phyloP scores from a whole-genome alignment of 148 eudicot genomes.

The Rhododendron griersonianum region DNA sequence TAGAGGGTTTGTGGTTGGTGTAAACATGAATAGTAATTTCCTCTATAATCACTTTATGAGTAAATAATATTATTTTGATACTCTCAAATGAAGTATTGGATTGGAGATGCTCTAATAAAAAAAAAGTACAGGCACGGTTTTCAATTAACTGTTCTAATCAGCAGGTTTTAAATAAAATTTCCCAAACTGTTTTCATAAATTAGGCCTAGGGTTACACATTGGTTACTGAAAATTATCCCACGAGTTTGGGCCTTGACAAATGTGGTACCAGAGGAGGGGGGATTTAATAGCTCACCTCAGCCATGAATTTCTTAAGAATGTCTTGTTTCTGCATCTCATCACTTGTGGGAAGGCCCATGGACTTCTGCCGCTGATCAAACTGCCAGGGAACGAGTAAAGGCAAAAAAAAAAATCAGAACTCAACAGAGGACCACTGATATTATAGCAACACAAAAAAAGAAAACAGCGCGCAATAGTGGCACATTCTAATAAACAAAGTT shows the following conservation, averaged over 20 bases:
- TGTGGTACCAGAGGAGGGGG: background rate
- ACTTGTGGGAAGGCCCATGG: slow-evolving; percentile 83
- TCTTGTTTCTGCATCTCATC: slow-evolving; percentile 86
- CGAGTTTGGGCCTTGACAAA: background rate
- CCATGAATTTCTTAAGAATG: slow-evolving; percentile 73
- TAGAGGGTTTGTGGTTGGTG: no score
- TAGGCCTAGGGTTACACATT: background rate
- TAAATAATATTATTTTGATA: no score
- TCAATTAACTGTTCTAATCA: background rate
- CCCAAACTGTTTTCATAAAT: background rate
- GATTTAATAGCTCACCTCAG: slow-evolving; percentile 41
- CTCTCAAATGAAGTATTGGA: no score
- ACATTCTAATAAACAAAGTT: no score
- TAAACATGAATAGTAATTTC: no score
- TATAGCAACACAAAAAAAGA: background rate
- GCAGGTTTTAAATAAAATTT: background rate
- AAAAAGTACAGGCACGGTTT: background rate
- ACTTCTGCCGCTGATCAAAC: slow-evolving; percentile 90
- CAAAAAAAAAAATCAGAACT: background rate
- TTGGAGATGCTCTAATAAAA: no score
- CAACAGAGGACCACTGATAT: background rate
- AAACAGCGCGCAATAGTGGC: background rate
- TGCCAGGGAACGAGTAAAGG: slow-evolving; percentile 10
- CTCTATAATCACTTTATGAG: no score
- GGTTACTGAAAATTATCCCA: background rate